phyloP scores from a whole-genome alignment of 1,139 yeast species.

The Insectozyma bohioensis region DNA sequence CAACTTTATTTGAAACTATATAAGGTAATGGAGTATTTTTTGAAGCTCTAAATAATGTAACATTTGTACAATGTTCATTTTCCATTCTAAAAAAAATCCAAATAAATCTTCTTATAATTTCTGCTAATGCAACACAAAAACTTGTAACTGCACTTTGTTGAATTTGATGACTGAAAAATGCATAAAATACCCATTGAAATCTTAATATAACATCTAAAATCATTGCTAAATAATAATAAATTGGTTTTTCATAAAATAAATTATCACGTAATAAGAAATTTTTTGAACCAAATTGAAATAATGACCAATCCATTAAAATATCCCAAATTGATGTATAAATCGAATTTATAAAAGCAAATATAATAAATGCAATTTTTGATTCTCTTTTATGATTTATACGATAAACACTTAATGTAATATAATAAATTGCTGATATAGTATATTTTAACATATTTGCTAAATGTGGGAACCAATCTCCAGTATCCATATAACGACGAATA shows the following conservation, averaged over 20 bases:
- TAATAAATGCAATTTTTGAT: slow-evolving; percentile 61
- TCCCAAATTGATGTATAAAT: slow-evolving; percentile 80
- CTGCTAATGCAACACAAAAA: slow-evolving; percentile 80
- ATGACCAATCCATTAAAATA: slow-evolving; percentile 92
- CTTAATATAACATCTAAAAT: slow-evolving; percentile 69
- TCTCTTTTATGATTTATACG: slow-evolving; percentile 54
- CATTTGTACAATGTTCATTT: slow-evolving; percentile 93
- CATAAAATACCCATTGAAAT: slow-evolving; percentile 90
- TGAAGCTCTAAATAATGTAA: slow-evolving; percentile 78
- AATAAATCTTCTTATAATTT: slow-evolving; percentile 73
- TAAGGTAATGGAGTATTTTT: slow-evolving; percentile 87
- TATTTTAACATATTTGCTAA: slow-evolving; percentile 87
- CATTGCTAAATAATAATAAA: slow-evolving; percentile 73
- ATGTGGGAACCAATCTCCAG: slow-evolving; percentile 97
- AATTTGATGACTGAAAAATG: slow-evolving; percentile 65
- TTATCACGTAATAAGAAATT: slow-evolving; percentile 68
- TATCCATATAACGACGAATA: slow-evolving; percentile 84
- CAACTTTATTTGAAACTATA: slow-evolving; percentile 41
- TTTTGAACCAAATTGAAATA: slow-evolving; percentile 64
- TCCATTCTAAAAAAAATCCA: slow-evolving; percentile 95
- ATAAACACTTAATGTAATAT: slow-evolving; percentile 75
- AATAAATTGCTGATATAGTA: slow-evolving; percentile 61
- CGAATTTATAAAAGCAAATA: slow-evolving; percentile 75
- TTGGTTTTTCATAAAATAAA: slow-evolving; percentile 57
- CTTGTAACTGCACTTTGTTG: slow-evolving; percentile 93